Conservation (phyloP, 306 rosid genomes). For the Medicago lupulina region DNA sequence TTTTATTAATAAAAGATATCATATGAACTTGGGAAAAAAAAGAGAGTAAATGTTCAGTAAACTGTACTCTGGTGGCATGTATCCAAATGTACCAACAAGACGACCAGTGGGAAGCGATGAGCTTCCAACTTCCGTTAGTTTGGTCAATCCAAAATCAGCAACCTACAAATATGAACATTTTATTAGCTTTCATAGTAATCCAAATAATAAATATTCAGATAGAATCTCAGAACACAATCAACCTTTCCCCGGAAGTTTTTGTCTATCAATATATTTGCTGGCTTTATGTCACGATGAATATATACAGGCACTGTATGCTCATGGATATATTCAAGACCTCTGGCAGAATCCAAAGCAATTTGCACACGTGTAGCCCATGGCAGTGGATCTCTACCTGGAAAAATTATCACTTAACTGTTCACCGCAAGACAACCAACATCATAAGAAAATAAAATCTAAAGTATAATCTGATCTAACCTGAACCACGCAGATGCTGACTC, state of each 20-base stretch:
- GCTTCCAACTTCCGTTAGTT: slow-evolving; percentile 89
- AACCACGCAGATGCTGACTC: slow-evolving; percentile 86
- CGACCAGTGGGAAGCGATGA: slow-evolving; percentile 78
- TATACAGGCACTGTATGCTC: slow-evolving; percentile 98
- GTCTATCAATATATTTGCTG: slow-evolving; percentile 95
- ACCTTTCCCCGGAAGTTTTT: slow-evolving; percentile 89
- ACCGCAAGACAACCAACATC: slow-evolving; percentile 25
- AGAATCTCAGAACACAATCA: slow-evolving; percentile 29
- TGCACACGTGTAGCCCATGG: slow-evolving; percentile 91
- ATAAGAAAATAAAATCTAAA: slow-evolving; percentile 29
- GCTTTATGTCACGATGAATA: slow-evolving; percentile 94
- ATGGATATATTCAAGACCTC: slow-evolving; percentile 97
- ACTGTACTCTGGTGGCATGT: slow-evolving; percentile 97
- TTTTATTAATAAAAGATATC: background rate
- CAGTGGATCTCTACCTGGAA: slow-evolving; percentile 74
- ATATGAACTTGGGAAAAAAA: slow-evolving; percentile 6
- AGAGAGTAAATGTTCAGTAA: slow-evolving; percentile 16
- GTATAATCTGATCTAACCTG: slow-evolving; percentile 60
- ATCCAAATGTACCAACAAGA: slow-evolving; percentile 96
- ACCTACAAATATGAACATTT: slow-evolving; percentile 54
- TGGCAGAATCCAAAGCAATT: slow-evolving; percentile 94
- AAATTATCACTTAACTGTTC: slow-evolving; percentile 34
- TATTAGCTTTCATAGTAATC: slow-evolving; percentile 37
- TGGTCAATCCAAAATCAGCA: slow-evolving; percentile 96
- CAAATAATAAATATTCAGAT: slow-evolving; percentile 25